Base-by-base conservation (phyloP, 2,329 filamentous ascomycete genomes). In the Phyllosticta citriasiana region DNA sequence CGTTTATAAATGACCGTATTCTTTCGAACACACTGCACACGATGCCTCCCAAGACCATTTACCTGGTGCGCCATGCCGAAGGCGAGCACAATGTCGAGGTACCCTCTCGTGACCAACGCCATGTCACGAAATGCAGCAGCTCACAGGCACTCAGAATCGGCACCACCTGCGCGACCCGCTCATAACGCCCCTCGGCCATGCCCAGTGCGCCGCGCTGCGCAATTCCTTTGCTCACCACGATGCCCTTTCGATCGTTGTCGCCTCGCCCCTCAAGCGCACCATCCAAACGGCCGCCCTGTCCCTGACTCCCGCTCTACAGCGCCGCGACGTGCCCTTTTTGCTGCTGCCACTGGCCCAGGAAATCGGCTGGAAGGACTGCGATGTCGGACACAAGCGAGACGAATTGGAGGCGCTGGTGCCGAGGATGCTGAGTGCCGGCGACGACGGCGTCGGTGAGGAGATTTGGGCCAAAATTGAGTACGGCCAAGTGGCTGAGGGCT, bases 201-300 rank as follows among this genome's bases (percentile, higher is more conserved):
- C 84, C 64, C 91, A 97, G 80, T 95, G 91, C 76, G 77, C 74
- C 26, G 72, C 74, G 16, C 84, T 96, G 51, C 74, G 81, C 67
- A 71, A 77, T 16, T 65, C 65, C 24, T 96, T 95, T 71, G 83
- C 88, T 9, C 74, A 82, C 73, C 86, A 69, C 57, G 58, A 66
- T 26, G 63, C 65, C 2, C 77, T 94, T 68, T 86, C 87, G 4
- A 80, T 88, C 66, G 80, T 96, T 12, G 81, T 91, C 24, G 85
- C 90, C 50, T 94, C 89, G 0, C 91, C 91, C 5, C 81, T 96
- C 66, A 86, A 87, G 57, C 85, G 91, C 64, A 95, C 91, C 1
- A 79, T 96, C 54, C 84, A 89, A 74, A 96, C 91, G 2, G 86
- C 88, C 35, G 79, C 91, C 30, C 76, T 84, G 59, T 82, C 84